These are phyloP conservation scores for Sporobolomyces phaffii DNA, from an alignment of 768 basidiomycete species.

Conservation along the genomic window DNA sequence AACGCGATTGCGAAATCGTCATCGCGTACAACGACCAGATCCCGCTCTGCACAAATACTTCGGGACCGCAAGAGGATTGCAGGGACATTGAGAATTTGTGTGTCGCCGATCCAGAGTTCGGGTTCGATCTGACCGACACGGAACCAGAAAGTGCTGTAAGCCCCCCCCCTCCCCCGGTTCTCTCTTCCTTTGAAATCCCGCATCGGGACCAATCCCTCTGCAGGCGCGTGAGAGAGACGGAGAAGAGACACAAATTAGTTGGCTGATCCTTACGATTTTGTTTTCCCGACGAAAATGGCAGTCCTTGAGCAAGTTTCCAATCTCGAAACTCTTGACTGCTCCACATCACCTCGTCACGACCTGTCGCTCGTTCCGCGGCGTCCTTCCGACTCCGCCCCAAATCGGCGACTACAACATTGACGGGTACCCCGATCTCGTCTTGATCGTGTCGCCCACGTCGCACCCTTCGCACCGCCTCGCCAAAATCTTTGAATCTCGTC, in stretches of 20 bases:
- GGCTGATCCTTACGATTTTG: no score
- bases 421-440: conserved; percentile 82
- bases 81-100: conserved; percentile 76
- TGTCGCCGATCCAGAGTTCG: conserved; percentile 69
- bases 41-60: conserved; percentile 61
- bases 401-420: conserved; percentile 87
- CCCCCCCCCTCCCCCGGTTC: background rate
- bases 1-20: conserved; percentile 68
- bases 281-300: conserved; percentile 47
- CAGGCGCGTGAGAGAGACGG: no score
- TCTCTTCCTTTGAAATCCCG: no score
- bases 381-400: conserved; percentile 69
- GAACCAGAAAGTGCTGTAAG: conserved; percentile 54
- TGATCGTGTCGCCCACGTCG: conserved; percentile 24
- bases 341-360: conserved; percentile 57
- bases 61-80: conserved; percentile 53
- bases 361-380: conserved; percentile 61
- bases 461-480: conserved; percentile 37
- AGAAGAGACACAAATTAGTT: no score
- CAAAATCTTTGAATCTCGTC: conserved; percentile 44
- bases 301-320: conserved; percentile 63
- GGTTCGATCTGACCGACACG: conserved; percentile 56
- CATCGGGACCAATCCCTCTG: no score
- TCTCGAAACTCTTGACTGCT: conserved; percentile 57
- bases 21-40: conserved; percentile 91